Percentiles rank a stretch among this genome's conserved stretches.
phyloP scores from a whole-genome alignment of 176 grass and related monocot genomes.

The Hordeum marinum region DNA sequence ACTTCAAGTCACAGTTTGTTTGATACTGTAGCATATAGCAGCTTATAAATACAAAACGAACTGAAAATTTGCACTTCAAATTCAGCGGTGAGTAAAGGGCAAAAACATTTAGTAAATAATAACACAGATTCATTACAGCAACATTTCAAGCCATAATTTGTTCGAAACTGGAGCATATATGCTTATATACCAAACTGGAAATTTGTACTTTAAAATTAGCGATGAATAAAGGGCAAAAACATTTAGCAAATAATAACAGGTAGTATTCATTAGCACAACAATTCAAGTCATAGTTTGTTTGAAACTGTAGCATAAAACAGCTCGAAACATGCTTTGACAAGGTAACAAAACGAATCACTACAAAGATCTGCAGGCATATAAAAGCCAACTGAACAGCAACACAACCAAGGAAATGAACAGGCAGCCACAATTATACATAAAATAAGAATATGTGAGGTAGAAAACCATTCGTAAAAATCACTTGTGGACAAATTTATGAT shows the following conservation, averaged over 20 bases:
- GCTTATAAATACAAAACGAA: neutral
- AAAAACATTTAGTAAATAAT: neutral
- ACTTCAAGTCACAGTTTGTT: neutral
- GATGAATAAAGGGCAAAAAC: neutral
- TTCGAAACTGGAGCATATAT: neutral
- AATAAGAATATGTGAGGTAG: neutral
- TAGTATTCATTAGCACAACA: neutral
- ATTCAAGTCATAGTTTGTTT: neutral
- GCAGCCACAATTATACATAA: neutral
- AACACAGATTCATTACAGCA: neutral
- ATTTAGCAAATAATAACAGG: neutral
- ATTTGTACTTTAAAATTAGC: neutral
- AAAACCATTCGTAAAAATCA: constrained; percentile 9
- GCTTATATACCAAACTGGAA: neutral
- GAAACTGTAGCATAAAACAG: neutral
- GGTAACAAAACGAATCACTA: neutral
- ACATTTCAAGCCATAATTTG: neutral
- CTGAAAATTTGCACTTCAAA: neutral
- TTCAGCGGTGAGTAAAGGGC: neutral
- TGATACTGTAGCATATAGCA: neutral
- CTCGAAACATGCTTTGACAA: neutral
- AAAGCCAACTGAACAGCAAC: neutral
- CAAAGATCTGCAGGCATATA: neutral
- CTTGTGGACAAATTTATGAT: neutral
- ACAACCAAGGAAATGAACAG: neutral